These are phyloP conservation scores for Anaeramoeba flamelloides DNA, from an alignment of 78 protist genomes.

Conservation along the genomic window DNA sequence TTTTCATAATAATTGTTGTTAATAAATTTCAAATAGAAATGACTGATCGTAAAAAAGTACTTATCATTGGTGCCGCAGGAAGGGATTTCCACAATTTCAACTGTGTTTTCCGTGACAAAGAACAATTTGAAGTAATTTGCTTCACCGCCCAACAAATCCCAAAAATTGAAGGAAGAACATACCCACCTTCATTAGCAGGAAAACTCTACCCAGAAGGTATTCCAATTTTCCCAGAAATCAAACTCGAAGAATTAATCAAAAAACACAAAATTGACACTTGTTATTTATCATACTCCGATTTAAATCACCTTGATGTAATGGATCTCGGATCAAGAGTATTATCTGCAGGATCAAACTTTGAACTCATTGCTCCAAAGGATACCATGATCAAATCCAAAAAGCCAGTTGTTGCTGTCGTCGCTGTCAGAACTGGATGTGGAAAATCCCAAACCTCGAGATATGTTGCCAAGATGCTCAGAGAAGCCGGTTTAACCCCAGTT, in stretches of 20 bases:
- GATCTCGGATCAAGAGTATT: background rate
- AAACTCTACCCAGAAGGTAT: conserved; percentile 20
- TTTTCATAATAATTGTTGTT: too few species aligned
- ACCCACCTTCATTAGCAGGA: conserved; percentile 17
- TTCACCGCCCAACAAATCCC: conserved; percentile 25
- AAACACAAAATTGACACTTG: conserved; percentile 14
- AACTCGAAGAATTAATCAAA: conserved; percentile 9
- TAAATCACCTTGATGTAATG: conserved; percentile 7
- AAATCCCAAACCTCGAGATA: conserved; percentile 20
- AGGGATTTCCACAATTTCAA: conserved; percentile 21
- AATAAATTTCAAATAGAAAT: too few species aligned
- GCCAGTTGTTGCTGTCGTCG: conserved; percentile 21
- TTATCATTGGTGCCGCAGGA: conserved; percentile 23
- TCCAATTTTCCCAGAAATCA: conserved; percentile 11
- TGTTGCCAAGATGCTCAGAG: too few species aligned
- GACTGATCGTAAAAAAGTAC: too few species aligned
- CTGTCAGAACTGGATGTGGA: conserved; percentile 29
- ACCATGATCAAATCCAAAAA: background rate
- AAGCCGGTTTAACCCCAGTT: conserved; percentile 3
- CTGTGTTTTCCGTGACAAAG: background rate
- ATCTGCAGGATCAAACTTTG: conserved; percentile 15
- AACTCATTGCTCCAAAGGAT: conserved; percentile 10
- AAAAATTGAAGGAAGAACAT: conserved; percentile 12
- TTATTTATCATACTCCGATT: conserved; percentile 23
- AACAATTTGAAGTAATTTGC: conserved; percentile 12